Evolutionary conservation across 2,329 filamentous ascomycete genomes (phyloP).

Genomic region (Pseudogymnoascus sp.): DNA sequence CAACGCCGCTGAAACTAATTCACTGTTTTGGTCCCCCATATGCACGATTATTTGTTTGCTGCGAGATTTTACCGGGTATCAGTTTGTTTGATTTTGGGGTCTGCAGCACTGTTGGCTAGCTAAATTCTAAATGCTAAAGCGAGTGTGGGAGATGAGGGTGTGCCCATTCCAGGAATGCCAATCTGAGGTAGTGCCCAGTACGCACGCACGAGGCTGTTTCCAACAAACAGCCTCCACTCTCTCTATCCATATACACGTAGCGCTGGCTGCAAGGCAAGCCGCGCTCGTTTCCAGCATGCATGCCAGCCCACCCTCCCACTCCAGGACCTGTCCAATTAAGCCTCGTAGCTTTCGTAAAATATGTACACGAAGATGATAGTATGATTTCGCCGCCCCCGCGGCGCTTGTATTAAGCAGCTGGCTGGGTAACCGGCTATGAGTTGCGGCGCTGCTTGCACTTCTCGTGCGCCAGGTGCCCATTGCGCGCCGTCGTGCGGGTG

Average conservation of each 20-base stretch:
- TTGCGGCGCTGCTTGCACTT: conserved; percentile 75
- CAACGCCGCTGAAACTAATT: not conserved
- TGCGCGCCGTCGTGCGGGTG: conserved; percentile 78
- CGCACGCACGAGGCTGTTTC: not conserved
- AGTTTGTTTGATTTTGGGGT: not conserved
- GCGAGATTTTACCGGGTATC: not conserved
- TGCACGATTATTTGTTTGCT: not conserved
- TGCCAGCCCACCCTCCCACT: not conserved
- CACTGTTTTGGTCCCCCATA: not conserved
- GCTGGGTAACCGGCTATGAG: conserved; percentile 25
- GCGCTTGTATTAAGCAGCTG: conserved; percentile 4
- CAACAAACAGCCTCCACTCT: not conserved
- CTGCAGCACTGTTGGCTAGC: not conserved
- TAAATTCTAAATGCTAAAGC: conserved; percentile 8
- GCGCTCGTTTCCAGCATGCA: not conserved
- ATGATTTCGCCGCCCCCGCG: not conserved
- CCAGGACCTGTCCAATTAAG: not conserved
- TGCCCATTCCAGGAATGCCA: conserved; percentile 2
- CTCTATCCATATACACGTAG: not conserved
- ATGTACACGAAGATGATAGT: not conserved
- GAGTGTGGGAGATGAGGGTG: conserved; percentile 3
- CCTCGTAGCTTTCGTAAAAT: not conserved
- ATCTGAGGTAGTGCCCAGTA: conserved; percentile 1
- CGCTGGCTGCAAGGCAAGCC: not conserved
- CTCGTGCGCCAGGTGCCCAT: conserved; percentile 78